A percentile compares a stretch with the other conserved stretches of the same genome.
Conservation (phyloP, 2,329 filamentous ascomycete genomes). For the Ploettnerulaceae sp. region DNA sequence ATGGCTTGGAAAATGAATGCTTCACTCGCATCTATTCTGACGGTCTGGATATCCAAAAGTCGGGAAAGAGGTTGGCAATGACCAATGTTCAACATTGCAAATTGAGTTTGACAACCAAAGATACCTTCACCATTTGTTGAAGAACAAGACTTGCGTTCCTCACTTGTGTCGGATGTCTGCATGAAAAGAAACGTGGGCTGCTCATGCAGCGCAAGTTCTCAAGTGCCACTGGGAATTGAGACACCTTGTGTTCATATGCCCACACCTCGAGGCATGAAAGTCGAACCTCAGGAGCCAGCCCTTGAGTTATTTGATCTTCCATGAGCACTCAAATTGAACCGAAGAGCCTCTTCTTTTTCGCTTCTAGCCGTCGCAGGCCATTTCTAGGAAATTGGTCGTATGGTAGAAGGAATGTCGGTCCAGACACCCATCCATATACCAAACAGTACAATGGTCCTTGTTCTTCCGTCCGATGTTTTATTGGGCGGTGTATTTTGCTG, state of each 20-base stretch:
- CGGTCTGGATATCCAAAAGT: background rate
- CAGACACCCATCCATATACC: conserved; percentile 12
- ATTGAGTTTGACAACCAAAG: background rate
- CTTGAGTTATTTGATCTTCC: conserved; percentile 9
- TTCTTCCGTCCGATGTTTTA: conserved; percentile 11
- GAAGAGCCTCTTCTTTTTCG: conserved; percentile 1
- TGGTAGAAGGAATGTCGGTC: background rate
- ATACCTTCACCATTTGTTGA: background rate
- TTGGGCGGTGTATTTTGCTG: conserved; percentile 5
- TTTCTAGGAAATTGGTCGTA: conserved; percentile 6
- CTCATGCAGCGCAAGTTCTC: conserved; percentile 2
- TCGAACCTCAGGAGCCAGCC: background rate
- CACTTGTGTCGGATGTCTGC: background rate
- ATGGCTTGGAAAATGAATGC: background rate
- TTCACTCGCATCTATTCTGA: background rate
- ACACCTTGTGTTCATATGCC: too few relatives aligned
- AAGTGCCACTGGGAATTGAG: too few relatives aligned
- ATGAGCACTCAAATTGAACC: conserved; percentile 12
- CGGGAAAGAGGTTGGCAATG: background rate
- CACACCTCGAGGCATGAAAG: conserved; percentile 5
- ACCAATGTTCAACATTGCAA: background rate
- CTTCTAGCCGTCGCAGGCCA: conserved; percentile 11
- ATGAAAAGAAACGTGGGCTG: background rate
- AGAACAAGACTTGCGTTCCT: background rate
- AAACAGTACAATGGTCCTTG: conserved; percentile 6